Conservation (phyloP, 352 stramenopile species). For the Phytophthora kernoviae region DNA sequence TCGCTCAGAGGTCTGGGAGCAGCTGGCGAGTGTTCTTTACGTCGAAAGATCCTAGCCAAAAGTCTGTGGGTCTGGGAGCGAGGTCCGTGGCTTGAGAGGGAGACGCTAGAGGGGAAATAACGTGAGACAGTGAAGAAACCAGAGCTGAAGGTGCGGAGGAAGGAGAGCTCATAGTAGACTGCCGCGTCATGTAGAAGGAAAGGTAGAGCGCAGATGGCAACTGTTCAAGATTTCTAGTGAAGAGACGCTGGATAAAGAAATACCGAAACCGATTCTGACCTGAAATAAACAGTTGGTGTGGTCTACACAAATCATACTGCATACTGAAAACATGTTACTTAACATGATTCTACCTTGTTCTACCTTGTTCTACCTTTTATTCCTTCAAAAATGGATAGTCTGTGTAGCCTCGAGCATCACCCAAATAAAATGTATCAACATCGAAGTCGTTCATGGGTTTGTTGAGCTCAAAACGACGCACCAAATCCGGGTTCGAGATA, state of each 20-base stretch:
- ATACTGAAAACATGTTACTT: no score
- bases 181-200: constrained; percentile 27
- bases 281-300: neutral
- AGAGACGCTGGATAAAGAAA: constrained; percentile 11
- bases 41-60: constrained; percentile 39
- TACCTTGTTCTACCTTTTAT: constrained; percentile 4
- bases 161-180: constrained; percentile 17
- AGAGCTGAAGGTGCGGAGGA: constrained; percentile 20
- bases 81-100: constrained; percentile 1
- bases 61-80: constrained; percentile 29
- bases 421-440: constrained; percentile 50
- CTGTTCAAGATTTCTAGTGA: constrained; percentile 43
- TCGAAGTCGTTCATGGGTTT: constrained; percentile 50
- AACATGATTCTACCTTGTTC: no score
- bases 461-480: constrained; percentile 54
- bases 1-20: constrained; percentile 1
- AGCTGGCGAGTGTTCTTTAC: constrained; percentile 27
- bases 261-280: no score
- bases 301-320: neutral
- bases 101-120: constrained; percentile 4
- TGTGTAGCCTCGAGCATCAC: constrained; percentile 53
- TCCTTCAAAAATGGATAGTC: constrained; percentile 52
- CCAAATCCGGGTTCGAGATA: constrained; percentile 80
- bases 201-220: constrained; percentile 18
- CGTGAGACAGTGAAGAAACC: constrained; percentile 7